Conservation (phyloP, 495 filamentous ascomycete species). For the Penicillium pulvis region DNA sequence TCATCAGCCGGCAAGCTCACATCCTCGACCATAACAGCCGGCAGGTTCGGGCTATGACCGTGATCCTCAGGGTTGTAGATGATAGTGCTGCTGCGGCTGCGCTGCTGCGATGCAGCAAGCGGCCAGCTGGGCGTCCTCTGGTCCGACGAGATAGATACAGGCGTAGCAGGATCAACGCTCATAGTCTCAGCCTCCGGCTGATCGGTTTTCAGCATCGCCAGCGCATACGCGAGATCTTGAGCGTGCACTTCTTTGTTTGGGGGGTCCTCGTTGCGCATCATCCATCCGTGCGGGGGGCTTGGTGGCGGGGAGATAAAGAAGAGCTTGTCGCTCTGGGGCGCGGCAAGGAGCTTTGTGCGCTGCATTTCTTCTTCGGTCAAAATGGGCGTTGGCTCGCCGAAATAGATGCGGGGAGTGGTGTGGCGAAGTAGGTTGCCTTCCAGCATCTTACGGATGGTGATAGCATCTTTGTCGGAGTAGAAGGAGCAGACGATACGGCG, state of each 20-base stretch:
- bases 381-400: conserved; percentile 75
- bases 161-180: conserved; percentile 35
- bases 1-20: conserved; percentile 62
- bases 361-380: conserved; percentile 52
- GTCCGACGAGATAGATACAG: conserved; percentile 41
- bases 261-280: conserved; percentile 82
- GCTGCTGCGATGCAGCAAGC: conserved; percentile 33
- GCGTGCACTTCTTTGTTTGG: conserved; percentile 95
- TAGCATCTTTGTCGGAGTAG: conserved; percentile 69
- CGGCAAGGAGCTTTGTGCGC: conserved; percentile 63
- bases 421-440: conserved; percentile 57
- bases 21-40: conserved; percentile 90
- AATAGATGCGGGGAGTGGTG: conserved; percentile 78
- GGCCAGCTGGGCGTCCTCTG: conserved; percentile 46
- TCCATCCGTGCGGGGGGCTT: conserved; percentile 89
- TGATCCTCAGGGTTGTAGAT: conserved; percentile 78
- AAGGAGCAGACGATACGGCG: conserved; percentile 92
- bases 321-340: conserved; percentile 84
- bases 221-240: conserved; percentile 79
- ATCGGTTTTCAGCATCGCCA: conserved; percentile 64
- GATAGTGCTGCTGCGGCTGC: conserved; percentile 65
- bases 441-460: conserved; percentile 68
- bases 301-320: conserved; percentile 98
- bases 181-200: conserved; percentile 23
- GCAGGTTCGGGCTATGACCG: conserved; percentile 73